phyloP scores from a whole-genome alignment of 225 moss, liverwort and hornwort genomes.

The Bryoerythrophyllum caledonicum region DNA sequence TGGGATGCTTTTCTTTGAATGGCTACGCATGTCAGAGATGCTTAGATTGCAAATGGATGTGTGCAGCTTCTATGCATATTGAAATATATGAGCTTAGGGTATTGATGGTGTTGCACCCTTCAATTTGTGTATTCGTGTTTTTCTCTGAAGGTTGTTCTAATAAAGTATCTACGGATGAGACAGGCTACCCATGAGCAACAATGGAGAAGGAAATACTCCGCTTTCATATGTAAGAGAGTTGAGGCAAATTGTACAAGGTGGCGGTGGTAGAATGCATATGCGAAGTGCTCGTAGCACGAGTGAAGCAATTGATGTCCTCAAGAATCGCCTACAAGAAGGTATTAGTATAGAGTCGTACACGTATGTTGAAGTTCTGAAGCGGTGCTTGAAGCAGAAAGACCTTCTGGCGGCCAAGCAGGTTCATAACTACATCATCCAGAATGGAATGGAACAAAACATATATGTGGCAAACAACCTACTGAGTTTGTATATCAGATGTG shows the following conservation, averaged over 20 bases:
- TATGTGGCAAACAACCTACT: not conserved
- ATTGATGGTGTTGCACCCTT: not conserved
- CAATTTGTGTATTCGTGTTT: not conserved
- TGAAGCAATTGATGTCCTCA: not conserved
- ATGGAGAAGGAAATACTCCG: not conserved
- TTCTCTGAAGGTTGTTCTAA: not conserved
- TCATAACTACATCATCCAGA: conserved; percentile 8
- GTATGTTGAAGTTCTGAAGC: conserved; percentile 17
- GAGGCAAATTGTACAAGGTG: not conserved
- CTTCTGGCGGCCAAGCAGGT: conserved; percentile 13
- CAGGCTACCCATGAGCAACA: not conserved
- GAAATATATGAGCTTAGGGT: not conserved
- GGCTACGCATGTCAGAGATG: not conserved
- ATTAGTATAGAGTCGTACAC: not conserved
- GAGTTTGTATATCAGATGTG: not conserved
- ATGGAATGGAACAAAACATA: not conserved
- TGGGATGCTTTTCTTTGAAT: not conserved
- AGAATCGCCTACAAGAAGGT: not conserved
- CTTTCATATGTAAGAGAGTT: not conserved
- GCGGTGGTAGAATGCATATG: not conserved
- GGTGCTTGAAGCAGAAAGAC: conserved; percentile 21
- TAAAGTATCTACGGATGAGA: not conserved
- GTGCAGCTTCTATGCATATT: not conserved
- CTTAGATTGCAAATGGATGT: not conserved
- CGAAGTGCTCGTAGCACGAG: not conserved